Percentiles rank a stretch among this genome's conserved stretches.
Evolutionary conservation across 2,329 filamentous ascomycete species (phyloP).

Genomic region (Plenodomus lindquistii): DNA sequence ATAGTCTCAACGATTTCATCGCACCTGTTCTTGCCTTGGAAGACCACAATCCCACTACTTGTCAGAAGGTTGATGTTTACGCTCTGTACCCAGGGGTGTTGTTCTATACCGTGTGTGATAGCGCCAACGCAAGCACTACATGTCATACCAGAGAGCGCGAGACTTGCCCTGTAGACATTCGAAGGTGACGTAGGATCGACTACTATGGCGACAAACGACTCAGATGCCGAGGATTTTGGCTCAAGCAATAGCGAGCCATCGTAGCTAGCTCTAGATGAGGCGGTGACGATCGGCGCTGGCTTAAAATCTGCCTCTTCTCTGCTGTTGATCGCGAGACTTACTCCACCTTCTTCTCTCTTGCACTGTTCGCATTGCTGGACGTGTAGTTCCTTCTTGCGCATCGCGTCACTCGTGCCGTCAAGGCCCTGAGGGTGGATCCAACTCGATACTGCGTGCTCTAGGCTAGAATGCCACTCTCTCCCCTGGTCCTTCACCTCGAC

Average conservation of each 20-base stretch:
- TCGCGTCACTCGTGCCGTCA: slow-evolving; percentile 22
- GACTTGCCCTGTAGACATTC: slow-evolving; percentile 41
- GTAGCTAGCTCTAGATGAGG: slow-evolving; percentile 12
- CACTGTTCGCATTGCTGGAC: slow-evolving; percentile 43
- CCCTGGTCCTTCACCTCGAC: slow-evolving; percentile 19
- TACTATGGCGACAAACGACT: slow-evolving; percentile 20
- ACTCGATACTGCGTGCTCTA: slow-evolving; percentile 40
- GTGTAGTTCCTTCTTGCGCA: slow-evolving; percentile 37
- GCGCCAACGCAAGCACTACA: slow-evolving; percentile 60
- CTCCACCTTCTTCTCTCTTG: slow-evolving; percentile 32
- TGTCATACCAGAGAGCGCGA: slow-evolving; percentile 63
- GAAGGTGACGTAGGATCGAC: slow-evolving; percentile 11
- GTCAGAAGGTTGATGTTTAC: slow-evolving; percentile 58
- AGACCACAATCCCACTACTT: slow-evolving; percentile 55
- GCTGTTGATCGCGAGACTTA: slow-evolving; percentile 14
- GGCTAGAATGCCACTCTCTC: slow-evolving; percentile 37
- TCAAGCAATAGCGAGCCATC: slow-evolving; percentile 14
- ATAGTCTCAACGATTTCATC: slow-evolving; percentile 54
- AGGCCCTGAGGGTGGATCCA: slow-evolving; percentile 27
- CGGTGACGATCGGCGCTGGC: slow-evolving; percentile 14
- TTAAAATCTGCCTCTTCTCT: slow-evolving; percentile 16
- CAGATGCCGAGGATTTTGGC: slow-evolving; percentile 12
- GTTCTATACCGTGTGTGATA: slow-evolving; percentile 55
- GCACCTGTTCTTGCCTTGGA: slow-evolving; percentile 50
- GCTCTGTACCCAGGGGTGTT: slow-evolving; percentile 52